phyloP scores from a whole-genome alignment of 345 rosid species.

The Moricandia arvensis region DNA sequence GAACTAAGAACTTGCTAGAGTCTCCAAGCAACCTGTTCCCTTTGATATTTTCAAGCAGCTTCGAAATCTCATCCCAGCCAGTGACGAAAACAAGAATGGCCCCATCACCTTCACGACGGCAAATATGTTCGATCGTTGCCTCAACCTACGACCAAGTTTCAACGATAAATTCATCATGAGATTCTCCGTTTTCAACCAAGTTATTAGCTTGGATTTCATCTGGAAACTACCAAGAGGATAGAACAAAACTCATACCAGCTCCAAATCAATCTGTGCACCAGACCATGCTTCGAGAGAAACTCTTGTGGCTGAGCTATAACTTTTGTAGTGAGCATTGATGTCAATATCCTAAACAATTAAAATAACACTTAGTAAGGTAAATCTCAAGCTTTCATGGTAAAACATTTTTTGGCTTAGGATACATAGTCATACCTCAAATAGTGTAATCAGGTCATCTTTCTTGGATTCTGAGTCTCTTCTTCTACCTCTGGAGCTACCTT shows the following conservation, averaged over 20 bases:
- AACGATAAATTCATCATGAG: slow-evolving; percentile 3
- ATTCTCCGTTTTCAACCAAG: background rate
- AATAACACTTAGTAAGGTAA: slow-evolving; percentile 9
- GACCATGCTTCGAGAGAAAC: slow-evolving; percentile 90
- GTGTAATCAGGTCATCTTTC: slow-evolving; percentile 64
- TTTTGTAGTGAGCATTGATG: slow-evolving; percentile 64
- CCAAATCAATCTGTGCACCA: slow-evolving; percentile 80
- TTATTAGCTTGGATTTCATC: background rate
- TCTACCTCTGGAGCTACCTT: slow-evolving; percentile 71
- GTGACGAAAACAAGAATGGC: slow-evolving; percentile 95
- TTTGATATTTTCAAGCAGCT: slow-evolving; percentile 72
- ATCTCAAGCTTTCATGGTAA: background rate
- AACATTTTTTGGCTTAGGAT: too few species aligned
- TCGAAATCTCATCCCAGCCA: slow-evolving; percentile 97
- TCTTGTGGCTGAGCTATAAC: slow-evolving; percentile 63
- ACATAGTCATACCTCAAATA: slow-evolving; percentile 66
- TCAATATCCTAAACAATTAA: slow-evolving; percentile 60
- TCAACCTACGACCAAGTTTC: slow-evolving; percentile 59
- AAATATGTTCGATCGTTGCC: slow-evolving; percentile 68
- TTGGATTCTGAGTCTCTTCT: slow-evolving; percentile 70
- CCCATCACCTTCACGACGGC: slow-evolving; percentile 77
- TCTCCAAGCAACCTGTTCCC: slow-evolving; percentile 76
- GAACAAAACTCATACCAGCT: slow-evolving; percentile 53
- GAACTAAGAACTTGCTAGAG: slow-evolving; percentile 69
- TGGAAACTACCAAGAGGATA: slow-evolving; percentile 8